Percentiles rank a stretch among this genome's conserved stretches.
Evolutionary conservation across 495 filamentous ascomycete genomes (phyloP).

Genomic region (Penicillium silybi): DNA sequence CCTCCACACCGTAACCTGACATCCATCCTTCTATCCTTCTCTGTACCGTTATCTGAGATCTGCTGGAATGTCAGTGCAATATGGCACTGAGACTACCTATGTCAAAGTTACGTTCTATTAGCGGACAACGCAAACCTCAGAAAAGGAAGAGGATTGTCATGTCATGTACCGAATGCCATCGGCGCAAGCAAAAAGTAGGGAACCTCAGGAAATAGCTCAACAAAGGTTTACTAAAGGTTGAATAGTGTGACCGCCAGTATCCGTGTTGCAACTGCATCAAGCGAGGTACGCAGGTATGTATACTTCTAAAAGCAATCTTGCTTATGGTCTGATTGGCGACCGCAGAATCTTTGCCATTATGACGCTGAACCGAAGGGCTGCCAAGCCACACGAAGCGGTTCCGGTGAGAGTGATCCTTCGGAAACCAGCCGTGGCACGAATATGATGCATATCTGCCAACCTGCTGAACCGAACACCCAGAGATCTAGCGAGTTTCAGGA

Average conservation of each 20-base stretch:
- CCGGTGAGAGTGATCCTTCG: not conserved
- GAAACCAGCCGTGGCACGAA: constrained; percentile 1
- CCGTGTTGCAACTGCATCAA: constrained; percentile 60
- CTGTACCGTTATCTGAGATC: no score
- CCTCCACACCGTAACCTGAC: no score
- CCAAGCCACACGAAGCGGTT: constrained; percentile 1
- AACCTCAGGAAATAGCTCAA: not conserved
- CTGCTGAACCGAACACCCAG: not conserved
- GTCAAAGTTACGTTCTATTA: not conserved
- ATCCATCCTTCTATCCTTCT: no score
- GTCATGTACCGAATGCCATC: constrained; percentile 60
- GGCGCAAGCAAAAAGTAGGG: constrained; percentile 55
- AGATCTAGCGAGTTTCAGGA: constrained; percentile 2
- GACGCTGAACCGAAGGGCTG: constrained; percentile 10
- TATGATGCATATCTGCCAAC: not conserved
- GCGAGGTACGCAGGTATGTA: constrained; percentile 40
- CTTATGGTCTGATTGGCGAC: constrained; percentile 18
- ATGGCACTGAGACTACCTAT: no score
- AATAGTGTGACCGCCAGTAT: constrained; percentile 52
- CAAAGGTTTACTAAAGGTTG: not conserved
- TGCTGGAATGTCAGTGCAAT: no score
- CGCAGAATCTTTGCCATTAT: constrained; percentile 28
- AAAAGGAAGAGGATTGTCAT: constrained; percentile 60
- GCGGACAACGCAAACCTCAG: constrained; percentile 19
- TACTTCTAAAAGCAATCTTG: constrained; percentile 4